Base-by-base conservation (phyloP, 768 basidiomycete species). In the Leucocoprinus leucothites region DNA sequence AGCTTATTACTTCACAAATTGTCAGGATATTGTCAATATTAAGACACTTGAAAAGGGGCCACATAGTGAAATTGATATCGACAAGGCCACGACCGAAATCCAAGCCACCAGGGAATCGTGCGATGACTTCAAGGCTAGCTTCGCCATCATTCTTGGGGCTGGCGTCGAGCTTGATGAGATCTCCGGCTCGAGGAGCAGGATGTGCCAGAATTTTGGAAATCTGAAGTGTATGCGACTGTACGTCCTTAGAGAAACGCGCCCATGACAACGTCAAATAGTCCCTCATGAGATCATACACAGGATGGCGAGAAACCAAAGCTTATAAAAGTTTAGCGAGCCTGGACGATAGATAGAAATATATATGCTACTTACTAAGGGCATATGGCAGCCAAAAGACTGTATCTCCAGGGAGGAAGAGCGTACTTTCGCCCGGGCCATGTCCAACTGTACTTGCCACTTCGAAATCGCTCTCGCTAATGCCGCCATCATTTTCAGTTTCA, bases 371-470 rank as follows among this genome's bases (percentile, higher is more conserved):
- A 92, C 92, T 93, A 38, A 97, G 74, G 1, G 91, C 89, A 65
- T 95, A 96, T 3, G 95, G 95, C 36, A 97, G 79, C 95, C 94
- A 97, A 65, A 95, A 94, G 26, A 93, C 91, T 14, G 91, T 89
- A 63, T 94, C 91, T 0, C 89, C 89, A 0, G 91, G 91, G 25
- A 94, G 75, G 73, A 94, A 94, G 31, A 94, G 74, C 3, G 91
- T 93, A 67, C 91, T 93, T 69, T 91, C 91, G 6, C 92, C 90
- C 22, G 89, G 89, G 7, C 85, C 87, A 65, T 90, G 88, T 9
- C 89, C 88, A 26, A 87, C 73, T 6, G 87, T 89, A 64, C 90
- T 92, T 3, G 87, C 86, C 40, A 84, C 83, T 59, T 93, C 91
- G 61, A 84, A 91, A 62, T 93, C 91, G 63, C 91, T 93, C 72